Conservation (phyloP, 768 basidiomycete genomes). For the Phaffia australis region DNA sequence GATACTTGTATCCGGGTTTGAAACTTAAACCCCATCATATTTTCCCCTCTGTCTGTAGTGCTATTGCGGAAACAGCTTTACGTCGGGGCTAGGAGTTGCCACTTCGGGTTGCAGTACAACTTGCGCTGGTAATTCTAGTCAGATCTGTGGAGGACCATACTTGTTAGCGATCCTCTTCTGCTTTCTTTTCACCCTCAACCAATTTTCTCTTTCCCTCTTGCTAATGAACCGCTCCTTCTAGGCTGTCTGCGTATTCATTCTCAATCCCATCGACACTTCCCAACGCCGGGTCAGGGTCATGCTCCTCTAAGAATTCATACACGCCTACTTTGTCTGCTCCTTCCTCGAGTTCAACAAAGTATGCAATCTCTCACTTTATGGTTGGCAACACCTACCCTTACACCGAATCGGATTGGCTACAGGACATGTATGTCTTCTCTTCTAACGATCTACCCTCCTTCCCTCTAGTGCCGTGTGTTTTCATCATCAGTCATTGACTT, state of each 20-base stretch:
- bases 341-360: conserved; percentile 3
- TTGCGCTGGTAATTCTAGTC: conserved; percentile 17
- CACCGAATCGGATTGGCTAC: conserved; percentile 10
- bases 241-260: background rate
- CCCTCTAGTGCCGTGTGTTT: no score
- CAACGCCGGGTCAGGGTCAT: conserved; percentile 4
- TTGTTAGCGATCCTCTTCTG: background rate
- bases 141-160: conserved; percentile 18
- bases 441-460: background rate
- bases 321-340: conserved; percentile 13
- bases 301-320: background rate
- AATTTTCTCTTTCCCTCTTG: background rate
- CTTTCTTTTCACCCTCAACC: background rate
- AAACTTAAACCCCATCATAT: background rate
- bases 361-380: conserved; percentile 9
- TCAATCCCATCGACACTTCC: conserved; percentile 3
- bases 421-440: background rate
- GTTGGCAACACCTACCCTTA: conserved; percentile 17
- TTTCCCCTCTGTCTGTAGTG: no score
- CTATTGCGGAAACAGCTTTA: no score
- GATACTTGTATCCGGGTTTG: conserved; percentile 4
- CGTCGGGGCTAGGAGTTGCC: background rate
- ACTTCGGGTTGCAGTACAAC: conserved; percentile 16
- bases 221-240: background rate
- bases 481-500: no score